Evolutionary conservation across 805 yeast genomes (phyloP).

Genomic region (Saccharomycopsis sp.): DNA sequence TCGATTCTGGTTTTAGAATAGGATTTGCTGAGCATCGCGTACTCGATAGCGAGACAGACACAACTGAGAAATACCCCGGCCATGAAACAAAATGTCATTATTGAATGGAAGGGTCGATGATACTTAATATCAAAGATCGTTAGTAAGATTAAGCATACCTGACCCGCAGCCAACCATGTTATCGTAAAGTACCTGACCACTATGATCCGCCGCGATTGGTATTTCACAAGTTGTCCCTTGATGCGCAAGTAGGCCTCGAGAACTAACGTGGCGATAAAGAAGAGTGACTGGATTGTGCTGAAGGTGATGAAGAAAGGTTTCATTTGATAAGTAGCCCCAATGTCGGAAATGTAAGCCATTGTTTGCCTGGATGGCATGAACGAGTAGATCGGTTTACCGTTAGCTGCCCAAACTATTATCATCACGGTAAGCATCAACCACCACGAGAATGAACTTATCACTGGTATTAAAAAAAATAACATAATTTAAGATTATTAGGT

Average conservation of each 20-base stretch:
- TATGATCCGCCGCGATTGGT: constrained; percentile 37
- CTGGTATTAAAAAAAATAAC: constrained; percentile 41
- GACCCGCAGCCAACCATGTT: constrained; percentile 44
- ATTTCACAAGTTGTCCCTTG: constrained; percentile 48
- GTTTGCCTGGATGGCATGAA: constrained; percentile 41
- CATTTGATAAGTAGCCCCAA: constrained; percentile 82
- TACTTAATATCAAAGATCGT: constrained; percentile 61
- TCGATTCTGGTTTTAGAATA: constrained; percentile 24
- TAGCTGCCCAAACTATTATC: constrained; percentile 68
- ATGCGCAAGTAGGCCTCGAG: constrained; percentile 59
- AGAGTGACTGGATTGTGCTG: constrained; percentile 68
- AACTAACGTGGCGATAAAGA: constrained; percentile 56
- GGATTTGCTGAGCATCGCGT: constrained; percentile 39
- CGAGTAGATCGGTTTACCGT: constrained; percentile 68
- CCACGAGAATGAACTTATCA: constrained; percentile 67
- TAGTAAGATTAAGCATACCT: constrained; percentile 67
- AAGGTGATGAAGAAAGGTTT: constrained; percentile 81
- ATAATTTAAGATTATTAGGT: background rate
- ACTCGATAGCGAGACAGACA: constrained; percentile 38
- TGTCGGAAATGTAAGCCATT: constrained; percentile 72
- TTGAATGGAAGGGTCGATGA: constrained; percentile 39
- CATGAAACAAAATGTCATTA: constrained; percentile 71
- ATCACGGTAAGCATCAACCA: constrained; percentile 86
- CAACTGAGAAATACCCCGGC: constrained; percentile 52
- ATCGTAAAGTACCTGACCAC: constrained; percentile 37